Base-by-base conservation (phyloP, 495 filamentous ascomycete genomes). In the Penicillium diatomitis region DNA sequence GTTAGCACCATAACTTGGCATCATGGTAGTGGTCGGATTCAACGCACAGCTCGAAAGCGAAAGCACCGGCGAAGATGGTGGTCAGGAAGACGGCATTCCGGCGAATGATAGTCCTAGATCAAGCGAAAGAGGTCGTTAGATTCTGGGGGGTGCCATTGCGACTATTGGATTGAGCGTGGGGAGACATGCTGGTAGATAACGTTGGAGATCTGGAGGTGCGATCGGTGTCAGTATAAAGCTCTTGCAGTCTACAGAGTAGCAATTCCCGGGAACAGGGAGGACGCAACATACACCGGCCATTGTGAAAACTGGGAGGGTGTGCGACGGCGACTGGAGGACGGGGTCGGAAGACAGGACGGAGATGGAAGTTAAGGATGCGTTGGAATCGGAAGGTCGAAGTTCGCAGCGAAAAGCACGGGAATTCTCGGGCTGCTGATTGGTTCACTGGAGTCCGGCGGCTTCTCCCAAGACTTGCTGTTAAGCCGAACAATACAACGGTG, bases 1-100 rank as follows among this genome's bases (percentile, higher is more conserved):
- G 8, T 28, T 42, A 48, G 45, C 51, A 57, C 48, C 56, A 52
- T 49, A 9, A 28, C 50, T 32, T 28, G 33, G 29, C 38, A 40
- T 36, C 33, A 42, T 40, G 47, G 44, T 33, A 27, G 33, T 32
- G 38, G 12, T 30, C 9, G 52, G 29, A 49, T 51, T 47, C 60
- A 38, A 72, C 87, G 49, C 77, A 99, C 94, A 97, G 78, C 75
- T 97, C 87, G 63, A 95, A 91, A 45, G 78, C 87, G 66, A 99
- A 99, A 49, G 90, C 94, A 46, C 79, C 73, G 52, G 70, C 77
- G 69, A 99, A 97, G 60, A 97, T 86, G 34, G 77, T 75, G 44
- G 83, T 87, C 50, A 99, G 76, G 77, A 91, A 95, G 66, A 84
- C 74, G 51, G 78, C 80, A 74, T 99, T 97, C 62, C 75, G 80